Percentiles rank a stretch among this genome's conserved stretches.
These are phyloP conservation scores for Tylopilus orsonianus DNA, from an alignment of 1,284 basidiomycete genomes.

Conservation along the genomic window DNA sequence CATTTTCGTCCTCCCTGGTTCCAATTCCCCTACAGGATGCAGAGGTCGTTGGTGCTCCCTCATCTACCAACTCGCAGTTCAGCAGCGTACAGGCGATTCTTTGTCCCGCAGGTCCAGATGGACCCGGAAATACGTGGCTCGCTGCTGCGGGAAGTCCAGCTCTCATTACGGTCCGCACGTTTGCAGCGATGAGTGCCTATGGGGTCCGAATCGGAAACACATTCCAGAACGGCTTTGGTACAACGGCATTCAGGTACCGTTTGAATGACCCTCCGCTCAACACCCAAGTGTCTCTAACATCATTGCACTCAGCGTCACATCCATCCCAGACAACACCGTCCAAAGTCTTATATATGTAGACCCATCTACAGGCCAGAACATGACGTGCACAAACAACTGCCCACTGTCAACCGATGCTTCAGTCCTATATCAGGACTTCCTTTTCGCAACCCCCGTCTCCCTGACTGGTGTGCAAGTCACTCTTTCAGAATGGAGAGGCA, in stretches of 20 bases:
- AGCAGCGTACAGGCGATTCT: slow-evolving; percentile 73
- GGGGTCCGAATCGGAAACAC: slow-evolving; percentile 93
- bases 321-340: slow-evolving; percentile 86
- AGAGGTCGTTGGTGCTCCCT: slow-evolving; percentile 70
- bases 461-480: slow-evolving; percentile 86
- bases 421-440: slow-evolving; percentile 86
- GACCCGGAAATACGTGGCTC: slow-evolving; percentile 83
- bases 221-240: slow-evolving; percentile 76
- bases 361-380: slow-evolving; percentile 68
- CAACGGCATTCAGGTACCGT: slow-evolving; percentile 80
- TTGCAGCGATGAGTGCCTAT: slow-evolving; percentile 67
- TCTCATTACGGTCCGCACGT: slow-evolving; percentile 75
- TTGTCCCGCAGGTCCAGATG: slow-evolving; percentile 81
- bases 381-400: slow-evolving; percentile 70
- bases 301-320: slow-evolving; percentile 60
- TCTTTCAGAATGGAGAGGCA: slow-evolving; percentile 75
- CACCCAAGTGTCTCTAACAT: slow-evolving; percentile 3
- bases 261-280: neutral
- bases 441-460: slow-evolving; percentile 62
- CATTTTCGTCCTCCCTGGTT: slow-evolving; percentile 88
- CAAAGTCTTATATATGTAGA: slow-evolving; percentile 79
- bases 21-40: slow-evolving; percentile 76
- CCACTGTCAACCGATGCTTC: slow-evolving; percentile 73
- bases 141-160: slow-evolving; percentile 70
- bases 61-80: slow-evolving; percentile 64